Conservation (phyloP, 345 rosid species). For the Populus simonii region DNA sequence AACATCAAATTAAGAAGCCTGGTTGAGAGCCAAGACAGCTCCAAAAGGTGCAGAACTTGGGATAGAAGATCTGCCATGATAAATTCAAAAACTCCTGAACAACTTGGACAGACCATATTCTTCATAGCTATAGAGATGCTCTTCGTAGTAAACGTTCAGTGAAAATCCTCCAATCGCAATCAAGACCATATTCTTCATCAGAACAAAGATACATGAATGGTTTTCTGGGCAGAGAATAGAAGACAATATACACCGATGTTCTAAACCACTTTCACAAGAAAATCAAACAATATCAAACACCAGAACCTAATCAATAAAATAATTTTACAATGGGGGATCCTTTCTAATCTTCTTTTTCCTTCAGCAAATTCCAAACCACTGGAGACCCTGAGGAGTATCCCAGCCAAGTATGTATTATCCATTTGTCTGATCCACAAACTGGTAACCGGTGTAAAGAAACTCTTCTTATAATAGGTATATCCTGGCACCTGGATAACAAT, state of each 20-base stretch:
- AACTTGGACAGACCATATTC: not conserved
- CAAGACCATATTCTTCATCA: constrained; percentile 18
- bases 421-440: constrained; percentile 23
- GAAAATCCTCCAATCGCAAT: not conserved
- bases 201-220: not conserved
- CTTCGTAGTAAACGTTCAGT: not conserved
- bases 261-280: constrained; percentile 23
- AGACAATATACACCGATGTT: constrained; percentile 22
- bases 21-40: not conserved
- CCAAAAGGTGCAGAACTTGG: not conserved
- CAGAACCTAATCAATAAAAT: constrained; percentile 28
- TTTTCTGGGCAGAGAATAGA: constrained; percentile 6
- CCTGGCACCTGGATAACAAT: constrained; percentile 15
- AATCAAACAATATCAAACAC: constrained; percentile 44
- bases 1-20: not conserved
- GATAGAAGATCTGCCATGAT: not conserved
- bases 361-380: constrained; percentile 16
- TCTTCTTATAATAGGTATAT: constrained; percentile 28
- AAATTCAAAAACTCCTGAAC: not conserved
- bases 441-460: constrained; percentile 24
- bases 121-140: too few relatives aligned
- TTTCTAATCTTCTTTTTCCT: not conserved
- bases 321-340: constrained; percentile 27
- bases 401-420: constrained; percentile 17
- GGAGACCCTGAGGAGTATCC: constrained; percentile 12